phyloP scores from a whole-genome alignment of 176 grass and related monocot species.

The Eleusine indica region DNA sequence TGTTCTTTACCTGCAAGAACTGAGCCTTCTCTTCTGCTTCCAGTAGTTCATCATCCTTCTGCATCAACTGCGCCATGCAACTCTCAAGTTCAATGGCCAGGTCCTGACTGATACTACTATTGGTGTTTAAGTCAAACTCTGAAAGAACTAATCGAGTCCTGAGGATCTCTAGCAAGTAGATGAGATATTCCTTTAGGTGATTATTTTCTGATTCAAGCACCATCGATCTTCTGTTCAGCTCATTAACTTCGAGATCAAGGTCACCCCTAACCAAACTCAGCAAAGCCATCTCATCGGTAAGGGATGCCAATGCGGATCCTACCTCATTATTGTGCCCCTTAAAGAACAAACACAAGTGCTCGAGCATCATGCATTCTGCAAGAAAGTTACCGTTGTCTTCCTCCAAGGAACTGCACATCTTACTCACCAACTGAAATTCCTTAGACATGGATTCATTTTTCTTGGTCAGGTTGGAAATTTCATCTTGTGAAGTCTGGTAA shows the following conservation, averaged over 20 bases:
- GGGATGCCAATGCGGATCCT: constrained; percentile 57
- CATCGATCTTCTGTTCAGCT: constrained; percentile 48
- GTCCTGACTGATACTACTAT: constrained; percentile 52
- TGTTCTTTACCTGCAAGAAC: constrained; percentile 54
- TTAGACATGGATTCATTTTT: constrained; percentile 54
- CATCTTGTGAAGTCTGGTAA: constrained; percentile 47
- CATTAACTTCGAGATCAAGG: constrained; percentile 43
- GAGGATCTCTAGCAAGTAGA: constrained; percentile 63
- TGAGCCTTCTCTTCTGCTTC: constrained; percentile 67
- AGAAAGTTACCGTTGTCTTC: constrained; percentile 45
- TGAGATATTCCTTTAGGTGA: constrained; percentile 54
- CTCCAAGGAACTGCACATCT: constrained; percentile 53
- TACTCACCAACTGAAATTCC: constrained; percentile 52
- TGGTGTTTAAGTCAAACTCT: constrained; percentile 72
- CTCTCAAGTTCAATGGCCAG: constrained; percentile 57
- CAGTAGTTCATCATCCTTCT: constrained; percentile 56
- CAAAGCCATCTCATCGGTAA: constrained; percentile 67
- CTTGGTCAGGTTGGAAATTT: constrained; percentile 46
- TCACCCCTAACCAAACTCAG: constrained; percentile 60
- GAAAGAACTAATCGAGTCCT: constrained; percentile 59
- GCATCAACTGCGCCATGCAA: constrained; percentile 38
- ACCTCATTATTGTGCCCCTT: constrained; percentile 77
- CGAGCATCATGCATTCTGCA: constrained; percentile 68
- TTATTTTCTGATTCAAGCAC: constrained; percentile 66
- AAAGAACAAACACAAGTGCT: constrained; percentile 76